Evolutionary conservation across 1,284 basidiomycete genomes (phyloP).

Genomic region (Stereum hirsutum): DNA sequence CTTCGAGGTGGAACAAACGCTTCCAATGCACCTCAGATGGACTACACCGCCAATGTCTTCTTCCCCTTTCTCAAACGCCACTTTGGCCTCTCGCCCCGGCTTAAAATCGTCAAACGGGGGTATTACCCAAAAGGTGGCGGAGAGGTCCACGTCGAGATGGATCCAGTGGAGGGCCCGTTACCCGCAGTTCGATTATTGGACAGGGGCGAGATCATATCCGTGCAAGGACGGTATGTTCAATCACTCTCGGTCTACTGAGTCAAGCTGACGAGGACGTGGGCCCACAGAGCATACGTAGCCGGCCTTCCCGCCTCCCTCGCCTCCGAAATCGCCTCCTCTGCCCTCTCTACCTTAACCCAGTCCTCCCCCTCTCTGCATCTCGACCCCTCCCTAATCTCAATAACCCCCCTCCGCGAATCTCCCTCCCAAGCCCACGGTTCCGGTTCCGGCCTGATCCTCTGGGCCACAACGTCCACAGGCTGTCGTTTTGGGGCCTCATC

Average conservation of each 20-base stretch:
- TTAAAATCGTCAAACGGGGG: conserved; percentile 45
- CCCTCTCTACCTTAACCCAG: conserved; percentile 17
- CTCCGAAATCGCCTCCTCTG: conserved; percentile 43
- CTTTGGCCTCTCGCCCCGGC: conserved; percentile 35
- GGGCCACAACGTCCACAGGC: conserved; percentile 59
- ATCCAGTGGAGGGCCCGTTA: conserved; percentile 30
- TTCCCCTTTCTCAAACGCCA: conserved; percentile 53
- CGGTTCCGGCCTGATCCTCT: conserved; percentile 61
- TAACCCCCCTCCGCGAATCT: conserved; percentile 32
- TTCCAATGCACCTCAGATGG: conserved; percentile 55
- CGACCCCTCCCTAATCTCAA: conserved; percentile 26
- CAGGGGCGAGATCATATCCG: conserved; percentile 38
- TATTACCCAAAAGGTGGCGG: conserved; percentile 69
- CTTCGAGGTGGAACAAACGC: conserved; percentile 68
- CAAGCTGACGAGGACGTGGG: no score
- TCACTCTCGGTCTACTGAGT: no score
- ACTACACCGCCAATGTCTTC: conserved; percentile 54
- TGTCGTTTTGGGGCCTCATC: conserved; percentile 58
- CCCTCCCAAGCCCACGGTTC: conserved; percentile 38
- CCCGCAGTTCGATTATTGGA: conserved; percentile 38
- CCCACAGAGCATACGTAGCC: conserved; percentile 58
- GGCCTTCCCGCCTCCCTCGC: conserved; percentile 46
- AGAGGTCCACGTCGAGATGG: conserved; percentile 36
- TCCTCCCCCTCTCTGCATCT: conserved; percentile 4
- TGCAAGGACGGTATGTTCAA: conserved; percentile 47